Base-by-base conservation (phyloP, 495 filamentous ascomycete genomes). In the Ramalina intermedia region DNA sequence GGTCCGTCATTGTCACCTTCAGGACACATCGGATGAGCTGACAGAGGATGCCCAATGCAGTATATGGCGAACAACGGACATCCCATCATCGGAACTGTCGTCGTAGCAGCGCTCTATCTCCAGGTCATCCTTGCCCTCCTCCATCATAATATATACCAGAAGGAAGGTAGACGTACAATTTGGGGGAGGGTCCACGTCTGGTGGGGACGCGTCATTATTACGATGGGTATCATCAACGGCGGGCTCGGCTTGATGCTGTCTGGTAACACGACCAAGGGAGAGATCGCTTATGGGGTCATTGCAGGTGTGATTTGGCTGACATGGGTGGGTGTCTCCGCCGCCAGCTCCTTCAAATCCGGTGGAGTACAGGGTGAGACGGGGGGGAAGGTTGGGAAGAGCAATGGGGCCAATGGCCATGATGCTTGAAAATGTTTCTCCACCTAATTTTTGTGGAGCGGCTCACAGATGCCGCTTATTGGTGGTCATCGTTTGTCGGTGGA, bases 171-270 rank as follows among this genome's bases (percentile, higher is more conserved):
- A 6, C 79, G 79, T 12, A 73, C 73, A 11, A 6, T 67, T 4
- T 66, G 80, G 60, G 74, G 72, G n/a, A 64, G 78, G 47, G 56
- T 63, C 4, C 85, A 89, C 58, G 76, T 81, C 55, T 87, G 84
- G 82, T 75, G 70, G 50, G 85, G 84, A 4, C 74, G 85, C 1
- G 40, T 61, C 6, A 53, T 85, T 33, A 69, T 88, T 21, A 55
- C 70, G 3, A 55, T 84, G n/a, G 85, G 78, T 2, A 66, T 85
- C 33, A 66, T 87, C 47, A 88, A 87, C 61, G 84, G 75, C 44
- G 83, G 84, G 0, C 61, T 85, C 4, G 84, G 84, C 1, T 66
- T 86, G 13, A 49, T 65, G 23, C 58, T 82, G n/a, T 61, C 72
- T 16, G 52, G 57, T 11, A 68, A 66, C 6, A 51, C 60, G 1